Base-by-base conservation (phyloP, 345 rosid genomes). In the Salix dunnii region DNA sequence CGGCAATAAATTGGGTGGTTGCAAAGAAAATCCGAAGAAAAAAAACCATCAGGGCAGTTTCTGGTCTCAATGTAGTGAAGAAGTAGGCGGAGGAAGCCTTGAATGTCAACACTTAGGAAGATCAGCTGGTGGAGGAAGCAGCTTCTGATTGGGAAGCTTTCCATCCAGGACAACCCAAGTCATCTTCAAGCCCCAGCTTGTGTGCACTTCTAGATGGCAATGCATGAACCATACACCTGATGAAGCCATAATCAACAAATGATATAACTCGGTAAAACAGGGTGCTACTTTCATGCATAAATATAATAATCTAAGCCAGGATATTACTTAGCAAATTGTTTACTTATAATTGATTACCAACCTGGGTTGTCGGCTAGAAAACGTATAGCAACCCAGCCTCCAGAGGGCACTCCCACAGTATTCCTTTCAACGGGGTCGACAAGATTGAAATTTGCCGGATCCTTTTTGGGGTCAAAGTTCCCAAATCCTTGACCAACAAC, bases 301-400 rank as follows among this genome's bases (percentile, higher is more conserved):
- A 58, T n/a, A 1, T 58, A 3, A 23, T 3, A 11, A 58, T 58
- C 62, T 58, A n/a, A 10, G 5, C 1, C 3, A 58, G 27, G 5
- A 58, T 58, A 7, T 23, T n/a, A 51, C 21, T 51, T 18, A 5
- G 23, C 53, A 46, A 1, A 9, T 55, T n/a, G 0, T 3, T n/a
- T 55, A 55, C 62, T 55, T 10, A 9, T 48, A 12, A 5, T 7
- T 2, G 25, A 60, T 30, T 58, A 46, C 77, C 70, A 64, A 74
- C 77, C 77, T 74, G 77, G 77, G 27, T 64, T 74, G 30, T 74
- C 77, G 7, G 77, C 77, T 11, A 74, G 77, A 58, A 74, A 74
- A 17, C 77, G 46, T 64, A 74, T 30, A 31, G 77, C 70, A 64
- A 74, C 70, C 77, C 70, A 74, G n/a, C 77, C 77, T 42, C 77